Conservation (phyloP, 2,329 filamentous ascomycete species). For the Fusarium coicis region DNA sequence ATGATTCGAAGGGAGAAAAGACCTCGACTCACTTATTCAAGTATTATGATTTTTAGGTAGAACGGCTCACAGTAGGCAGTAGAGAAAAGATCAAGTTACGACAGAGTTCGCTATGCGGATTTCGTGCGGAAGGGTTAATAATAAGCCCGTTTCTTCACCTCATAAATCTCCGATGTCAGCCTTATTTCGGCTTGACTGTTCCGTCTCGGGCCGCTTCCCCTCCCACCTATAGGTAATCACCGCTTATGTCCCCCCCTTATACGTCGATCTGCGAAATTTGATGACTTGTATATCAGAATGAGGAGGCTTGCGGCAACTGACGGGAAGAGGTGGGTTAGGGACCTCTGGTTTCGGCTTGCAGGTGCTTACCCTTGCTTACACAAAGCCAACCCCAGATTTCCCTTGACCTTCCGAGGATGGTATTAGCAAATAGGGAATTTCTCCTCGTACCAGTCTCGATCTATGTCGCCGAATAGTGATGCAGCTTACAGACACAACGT, state of each 20-base stretch:
- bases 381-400: neutral
- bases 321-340: neutral
- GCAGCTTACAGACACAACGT: too few relatives aligned
- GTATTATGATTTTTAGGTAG: neutral
- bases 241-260: neutral
- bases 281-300: too few relatives aligned
- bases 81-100: too few relatives aligned
- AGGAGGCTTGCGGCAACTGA: neutral
- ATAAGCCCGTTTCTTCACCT: neutral
- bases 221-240: neutral
- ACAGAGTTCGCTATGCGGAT: too few relatives aligned
- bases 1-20: neutral
- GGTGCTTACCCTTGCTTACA: neutral
- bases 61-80: too few relatives aligned
- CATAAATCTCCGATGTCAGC: neutral
- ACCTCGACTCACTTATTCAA: neutral
- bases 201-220: neutral
- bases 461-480: too few relatives aligned
- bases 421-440: neutral
- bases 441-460: neutral
- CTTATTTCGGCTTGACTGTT: neutral
- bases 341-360: fast-evolving
- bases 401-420: neutral
- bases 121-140: neutral
- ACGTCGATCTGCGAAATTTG: neutral